Conservation (phyloP, 352 stramenopile genomes). For the Phytophthora constricta region DNA sequence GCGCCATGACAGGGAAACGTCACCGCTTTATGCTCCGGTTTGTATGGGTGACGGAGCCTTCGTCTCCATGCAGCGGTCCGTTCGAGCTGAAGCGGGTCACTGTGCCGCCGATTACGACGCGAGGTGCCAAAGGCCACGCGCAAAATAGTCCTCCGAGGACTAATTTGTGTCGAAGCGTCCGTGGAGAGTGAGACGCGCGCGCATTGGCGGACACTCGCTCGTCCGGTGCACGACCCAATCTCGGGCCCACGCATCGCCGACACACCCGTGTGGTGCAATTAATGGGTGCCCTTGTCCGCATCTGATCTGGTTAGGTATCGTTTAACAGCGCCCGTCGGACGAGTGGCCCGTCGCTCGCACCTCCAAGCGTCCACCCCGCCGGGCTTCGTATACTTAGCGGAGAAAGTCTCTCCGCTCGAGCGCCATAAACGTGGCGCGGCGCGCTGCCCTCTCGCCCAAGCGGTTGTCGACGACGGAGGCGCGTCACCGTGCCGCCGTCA, state of each 20-base stretch:
- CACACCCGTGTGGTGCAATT: too few relatives aligned
- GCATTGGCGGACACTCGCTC: neutral
- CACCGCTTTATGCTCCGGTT: neutral
- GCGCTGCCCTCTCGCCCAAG: neutral
- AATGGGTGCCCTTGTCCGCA: neutral
- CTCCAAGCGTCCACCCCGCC: neutral
- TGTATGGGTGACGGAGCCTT: neutral
- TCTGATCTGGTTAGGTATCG: neutral
- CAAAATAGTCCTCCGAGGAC: too few relatives aligned
- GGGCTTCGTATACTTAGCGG: neutral
- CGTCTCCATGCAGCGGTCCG: neutral
- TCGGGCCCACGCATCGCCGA: too few relatives aligned
- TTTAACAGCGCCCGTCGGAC: too few relatives aligned
- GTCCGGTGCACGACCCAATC: too few relatives aligned
- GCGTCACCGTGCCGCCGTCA: neutral
- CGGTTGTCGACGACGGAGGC: neutral
- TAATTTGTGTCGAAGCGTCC: too few relatives aligned
- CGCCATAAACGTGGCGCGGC: neutral
- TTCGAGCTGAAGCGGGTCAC: neutral
- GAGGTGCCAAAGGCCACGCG: neutral
- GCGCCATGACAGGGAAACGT: conserved; percentile 23
- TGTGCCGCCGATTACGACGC: neutral
- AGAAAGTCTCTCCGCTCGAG: conserved; percentile 3
- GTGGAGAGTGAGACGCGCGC: too few relatives aligned
- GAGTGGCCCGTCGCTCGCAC: neutral